phyloP scores from a whole-genome alignment of 768 basidiomycete species.

The Tephrocybe rancida region DNA sequence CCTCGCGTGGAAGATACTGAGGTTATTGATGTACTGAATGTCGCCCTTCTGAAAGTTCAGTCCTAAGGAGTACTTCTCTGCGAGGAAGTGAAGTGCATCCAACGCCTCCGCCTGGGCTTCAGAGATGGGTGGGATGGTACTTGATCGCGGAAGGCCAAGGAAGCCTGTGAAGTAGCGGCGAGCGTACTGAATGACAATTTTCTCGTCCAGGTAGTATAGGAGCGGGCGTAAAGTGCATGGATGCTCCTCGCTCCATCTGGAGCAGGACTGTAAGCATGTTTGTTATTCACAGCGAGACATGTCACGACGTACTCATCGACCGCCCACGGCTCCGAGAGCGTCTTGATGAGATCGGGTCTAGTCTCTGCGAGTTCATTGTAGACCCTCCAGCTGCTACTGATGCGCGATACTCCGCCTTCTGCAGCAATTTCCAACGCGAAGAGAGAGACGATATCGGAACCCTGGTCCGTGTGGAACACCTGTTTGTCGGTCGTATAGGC shows the following conservation, averaged over 20 bases:
- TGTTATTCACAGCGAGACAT: not conserved
- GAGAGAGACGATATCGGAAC: conserved; percentile 26
- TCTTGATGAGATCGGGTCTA: conserved; percentile 45
- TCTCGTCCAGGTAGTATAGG: conserved; percentile 39
- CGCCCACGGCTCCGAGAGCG: conserved; percentile 43
- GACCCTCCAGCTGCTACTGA: conserved; percentile 43
- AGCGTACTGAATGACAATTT: conserved; percentile 47
- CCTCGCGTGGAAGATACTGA: conserved; percentile 45
- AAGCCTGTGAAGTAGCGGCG: conserved; percentile 45
- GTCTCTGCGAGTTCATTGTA: conserved; percentile 50
- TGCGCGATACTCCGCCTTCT: conserved; percentile 47
- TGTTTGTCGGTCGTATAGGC: conserved; percentile 29
- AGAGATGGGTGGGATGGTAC: conserved; percentile 45
- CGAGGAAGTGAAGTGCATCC: conserved; percentile 45
- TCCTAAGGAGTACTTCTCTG: conserved; percentile 42
- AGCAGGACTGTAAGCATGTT: not conserved
- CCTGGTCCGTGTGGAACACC: conserved; percentile 25
- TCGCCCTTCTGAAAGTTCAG: conserved; percentile 52
- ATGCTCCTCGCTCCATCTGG: conserved; percentile 37
- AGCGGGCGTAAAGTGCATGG: conserved; percentile 38
- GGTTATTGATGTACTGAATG: conserved; percentile 51
- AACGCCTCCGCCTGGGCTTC: conserved; percentile 52
- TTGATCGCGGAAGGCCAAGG: conserved; percentile 29
- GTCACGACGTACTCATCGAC: conserved; percentile 35
- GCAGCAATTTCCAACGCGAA: conserved; percentile 44